Base-by-base conservation (phyloP, 257 asterid species). In the Ligustrum vulgare region DNA sequence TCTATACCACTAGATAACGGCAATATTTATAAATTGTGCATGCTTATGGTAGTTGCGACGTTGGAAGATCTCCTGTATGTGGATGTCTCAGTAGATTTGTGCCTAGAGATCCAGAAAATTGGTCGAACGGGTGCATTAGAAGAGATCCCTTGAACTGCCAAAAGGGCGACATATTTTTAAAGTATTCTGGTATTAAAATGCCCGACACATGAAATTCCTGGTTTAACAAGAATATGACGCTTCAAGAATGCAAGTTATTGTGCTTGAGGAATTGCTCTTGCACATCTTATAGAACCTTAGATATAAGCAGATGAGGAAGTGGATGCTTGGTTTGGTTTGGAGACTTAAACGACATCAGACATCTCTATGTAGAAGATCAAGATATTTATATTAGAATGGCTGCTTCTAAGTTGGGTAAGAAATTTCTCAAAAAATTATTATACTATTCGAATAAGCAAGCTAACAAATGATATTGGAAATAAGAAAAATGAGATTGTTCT, bases 241-340 rank as follows among this genome's bases (percentile, higher is more conserved):
- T 84, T 35, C 78, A 60, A 20, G 84, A 84, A 56, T 84, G 88
- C 37, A 43, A 70, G 71, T 32, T 6, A 2, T 16, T 8, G 18
- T 80, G 84, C 60, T 66, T 25, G 15, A 72, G 9, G 75, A 34
- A 72, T 18, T 80, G 84, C 23, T 67, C 78, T 15, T 80, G 84
- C 45, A 67, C 36, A 74, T 81, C 81, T 18, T 76, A 76, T 25
- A 31, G 81, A 15, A 66, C 36, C 23, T 69, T 75, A 8, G 71
- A 81, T 71, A 66, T 74, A 2, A 51, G 62, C 8, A 73, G 71
- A 18, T 74, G 43, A 23, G 77, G 78, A 43, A 73, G 71, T 45
- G 88, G 88, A 49, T 84, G 86, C 71, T 69, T 84, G 72, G 34
- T 34, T 16, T 84, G 88, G 88, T 73, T 73, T 1, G 73, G 65